Evolutionary conservation across 1,284 basidiomycete species (phyloP).

Genomic region (Porogramme epimiltina): DNA sequence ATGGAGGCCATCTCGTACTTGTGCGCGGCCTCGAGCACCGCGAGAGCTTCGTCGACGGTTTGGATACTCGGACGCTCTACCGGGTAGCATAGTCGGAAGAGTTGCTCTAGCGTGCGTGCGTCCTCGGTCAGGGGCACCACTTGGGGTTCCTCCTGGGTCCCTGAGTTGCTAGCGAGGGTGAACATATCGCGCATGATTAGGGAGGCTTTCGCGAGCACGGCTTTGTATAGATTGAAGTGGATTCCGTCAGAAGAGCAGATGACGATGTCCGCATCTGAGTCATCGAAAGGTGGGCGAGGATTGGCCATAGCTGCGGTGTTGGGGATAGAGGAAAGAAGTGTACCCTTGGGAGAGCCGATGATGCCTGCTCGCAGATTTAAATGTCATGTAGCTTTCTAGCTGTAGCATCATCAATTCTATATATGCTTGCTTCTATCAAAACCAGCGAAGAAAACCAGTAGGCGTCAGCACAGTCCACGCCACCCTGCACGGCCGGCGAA

Average conservation of each 20-base stretch:
- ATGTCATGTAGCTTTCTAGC: no score
- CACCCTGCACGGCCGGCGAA: no score
- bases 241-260: conserved; percentile 14
- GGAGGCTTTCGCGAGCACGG: conserved; percentile 15
- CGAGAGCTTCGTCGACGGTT: conserved; percentile 2
- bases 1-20: conserved; percentile 23
- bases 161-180: conserved; percentile 18
- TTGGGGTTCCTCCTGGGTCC: conserved; percentile 25
- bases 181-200: conserved; percentile 24
- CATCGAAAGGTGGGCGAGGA: conserved; percentile 18
- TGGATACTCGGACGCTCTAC: conserved; percentile 26
- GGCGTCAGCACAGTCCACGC: no score
- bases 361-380: no score
- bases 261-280: conserved; percentile 12
- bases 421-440: no score
- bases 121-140: conserved; percentile 39
- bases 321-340: no score
- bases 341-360: no score
- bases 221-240: conserved; percentile 16
- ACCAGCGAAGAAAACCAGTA: no score
- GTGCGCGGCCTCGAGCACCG: conserved; percentile 18
- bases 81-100: conserved; percentile 45
- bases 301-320: no score
- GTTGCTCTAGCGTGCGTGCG: conserved; percentile 44
- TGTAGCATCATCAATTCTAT: no score